Evolutionary conservation across 73 alveolate species (phyloP), one percentile per base, ranked within the genome.

Genomic region (Paramecium caudatum): DNA sequence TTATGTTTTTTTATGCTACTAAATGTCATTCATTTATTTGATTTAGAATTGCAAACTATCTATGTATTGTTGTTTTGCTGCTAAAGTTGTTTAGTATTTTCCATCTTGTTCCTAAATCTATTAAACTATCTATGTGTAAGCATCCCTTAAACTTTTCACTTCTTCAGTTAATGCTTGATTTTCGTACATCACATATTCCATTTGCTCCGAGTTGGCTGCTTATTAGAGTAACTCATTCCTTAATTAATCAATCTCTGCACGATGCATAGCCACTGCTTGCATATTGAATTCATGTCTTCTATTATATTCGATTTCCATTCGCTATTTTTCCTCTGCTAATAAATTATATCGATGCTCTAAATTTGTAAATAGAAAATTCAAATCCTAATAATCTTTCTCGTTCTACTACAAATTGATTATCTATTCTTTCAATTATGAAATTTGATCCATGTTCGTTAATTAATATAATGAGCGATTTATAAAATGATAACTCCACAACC

Each of bases 361-460:
- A 61, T 84, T 84, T 8, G 92, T 84, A 37, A 61, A 61, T 61
- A 84, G 41, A 36, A 84, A 84, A 61, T 84, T 84, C 47, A 84
- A 62, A 61, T 84, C 92, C 3, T 84, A 63, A 37, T 84, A 84
- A 84, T 84, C 92, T 84, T 84, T 84, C 25, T 84, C 86, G 62
- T 84, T 84, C 45, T 55, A 61, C 30, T 74, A 50, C 10, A 84
- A 74, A 5, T 36, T 74, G 25, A 46, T 74, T 50, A 84, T 36
- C 49, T 84, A 47, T 61, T 74, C 82, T 47, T 74, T 84, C 3
- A 84, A 63, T 7, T 61, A 36, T 16, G 47, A 13, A 10, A 69
- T 69, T 37, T 69, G 25, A 49, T 49, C 70, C 15, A 49, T 49
- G 70, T 49, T 49, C 70, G 70, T 49, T 49, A 49, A 49, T 49